These are phyloP conservation scores for Saturnispora serradocipensis DNA, from an alignment of 805 yeast species.

Conservation along the genomic window DNA sequence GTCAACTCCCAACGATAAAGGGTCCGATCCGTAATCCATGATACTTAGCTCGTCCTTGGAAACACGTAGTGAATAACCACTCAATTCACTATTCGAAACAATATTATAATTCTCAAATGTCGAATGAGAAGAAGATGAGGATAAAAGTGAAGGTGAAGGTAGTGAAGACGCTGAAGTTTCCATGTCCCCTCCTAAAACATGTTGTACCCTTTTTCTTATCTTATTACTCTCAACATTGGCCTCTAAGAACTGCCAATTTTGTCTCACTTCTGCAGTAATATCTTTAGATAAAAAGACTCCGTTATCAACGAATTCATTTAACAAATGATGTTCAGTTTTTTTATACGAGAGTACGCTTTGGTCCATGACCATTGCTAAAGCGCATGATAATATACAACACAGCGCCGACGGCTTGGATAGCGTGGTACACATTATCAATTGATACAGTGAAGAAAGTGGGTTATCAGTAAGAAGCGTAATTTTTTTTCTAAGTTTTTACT, in stretches of 20 bases:
- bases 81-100: constrained; percentile 11
- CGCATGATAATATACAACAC: background rate
- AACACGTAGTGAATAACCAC: constrained; percentile 21
- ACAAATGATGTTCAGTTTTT: constrained; percentile 2
- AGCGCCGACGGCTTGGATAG: background rate
- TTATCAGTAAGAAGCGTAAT: background rate
- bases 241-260: constrained; percentile 12
- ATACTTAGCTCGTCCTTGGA: background rate
- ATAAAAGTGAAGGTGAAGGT: background rate
- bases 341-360: constrained; percentile 6
- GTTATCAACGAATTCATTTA: constrained; percentile 7
- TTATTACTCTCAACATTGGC: background rate
- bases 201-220: background rate
- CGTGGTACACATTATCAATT: background rate
- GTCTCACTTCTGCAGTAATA: constrained; percentile 4
- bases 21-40: constrained; percentile 27
- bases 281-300: constrained; percentile 6
- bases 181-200: background rate
- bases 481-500: background rate
- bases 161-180: background rate
- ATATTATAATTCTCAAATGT: background rate
- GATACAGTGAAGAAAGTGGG: background rate
- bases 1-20: constrained; percentile 68
- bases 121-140: background rate
- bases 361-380: background rate